Conservation (phyloP, 1,139 yeast species). For the Trichomonascaceae sp. region DNA sequence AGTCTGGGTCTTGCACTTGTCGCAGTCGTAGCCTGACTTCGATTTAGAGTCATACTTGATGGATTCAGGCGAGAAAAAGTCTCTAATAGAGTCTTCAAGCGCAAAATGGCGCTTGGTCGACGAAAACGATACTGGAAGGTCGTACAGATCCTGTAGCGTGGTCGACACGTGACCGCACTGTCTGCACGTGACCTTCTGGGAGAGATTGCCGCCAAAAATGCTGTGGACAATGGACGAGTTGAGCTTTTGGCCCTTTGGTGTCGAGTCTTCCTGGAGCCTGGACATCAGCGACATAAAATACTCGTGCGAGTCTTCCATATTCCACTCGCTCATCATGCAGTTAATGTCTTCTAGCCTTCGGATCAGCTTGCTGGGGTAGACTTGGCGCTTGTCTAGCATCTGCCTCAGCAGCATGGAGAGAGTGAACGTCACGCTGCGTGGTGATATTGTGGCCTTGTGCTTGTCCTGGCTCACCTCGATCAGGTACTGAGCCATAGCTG, state of each 20-base stretch:
- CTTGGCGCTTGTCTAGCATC: slow-evolving; percentile 39
- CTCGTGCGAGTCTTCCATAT: slow-evolving; percentile 96
- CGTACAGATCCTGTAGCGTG: slow-evolving; percentile 90
- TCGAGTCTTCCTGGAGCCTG: slow-evolving; percentile 79
- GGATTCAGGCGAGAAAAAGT: slow-evolving; percentile 69
- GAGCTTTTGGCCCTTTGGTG: slow-evolving; percentile 75
- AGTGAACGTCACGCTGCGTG: slow-evolving; percentile 53
- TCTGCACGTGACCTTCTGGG: slow-evolving; percentile 74
- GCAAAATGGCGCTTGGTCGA: slow-evolving; percentile 22
- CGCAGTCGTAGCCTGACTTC: slow-evolving; percentile 63
- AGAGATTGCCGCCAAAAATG: slow-evolving; percentile 81
- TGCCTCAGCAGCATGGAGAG: slow-evolving; percentile 59
- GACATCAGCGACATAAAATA: slow-evolving; percentile 86
- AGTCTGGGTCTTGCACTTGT: slow-evolving; percentile 65
- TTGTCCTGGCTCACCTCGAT: slow-evolving; percentile 43
- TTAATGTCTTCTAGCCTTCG: slow-evolving; percentile 70
- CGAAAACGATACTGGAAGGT: slow-evolving; percentile 47
- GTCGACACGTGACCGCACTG: slow-evolving; percentile 70
- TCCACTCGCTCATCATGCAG: slow-evolving; percentile 95
- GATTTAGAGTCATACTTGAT: slow-evolving; percentile 47
- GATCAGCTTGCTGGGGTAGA: slow-evolving; percentile 60
- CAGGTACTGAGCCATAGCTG: slow-evolving; percentile 79
- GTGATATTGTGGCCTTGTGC: slow-evolving; percentile 26
- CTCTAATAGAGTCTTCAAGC: slow-evolving; percentile 59
- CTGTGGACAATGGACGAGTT: slow-evolving; percentile 78